Base-by-base conservation (phyloP, 2,329 filamentous ascomycete genomes). In the Fusarium redolens region DNA sequence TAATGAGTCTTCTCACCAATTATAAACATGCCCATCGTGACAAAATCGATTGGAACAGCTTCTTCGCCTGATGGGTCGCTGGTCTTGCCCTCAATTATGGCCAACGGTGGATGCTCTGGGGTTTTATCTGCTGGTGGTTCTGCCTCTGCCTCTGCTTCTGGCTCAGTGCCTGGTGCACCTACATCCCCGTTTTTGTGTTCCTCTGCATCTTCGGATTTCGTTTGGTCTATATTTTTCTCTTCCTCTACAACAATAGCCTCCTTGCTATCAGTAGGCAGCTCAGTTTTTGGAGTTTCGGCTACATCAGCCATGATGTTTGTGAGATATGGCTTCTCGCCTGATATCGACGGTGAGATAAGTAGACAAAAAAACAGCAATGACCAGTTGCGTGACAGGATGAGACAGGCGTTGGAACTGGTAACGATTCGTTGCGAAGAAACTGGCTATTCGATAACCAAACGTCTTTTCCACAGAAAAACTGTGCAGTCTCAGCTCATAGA, bases 1-100 rank as follows among this genome's bases (percentile, higher is more conserved):
- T 47, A 8, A 48, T 37, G 52, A 51, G 45, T 48, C 17, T 54
- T 55, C 86, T 81, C 82, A 92, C 90, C 91, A 69, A 93, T 90
- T 56, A 93, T 93, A 77, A 93, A 91, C 91, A 93, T 93, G 77
- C 91, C 92, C 77, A 93, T 78, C 0, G 91, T 92, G 67, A 91
- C 89, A 80, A 93, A 92, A 72, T 93, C 91, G 58, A 92, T 71
- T 8, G 55, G 38, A 30, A 52, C 45, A 58, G 54, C 51, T 31
- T 61, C 55, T 17, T 68, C 55, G 41, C 18, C 40, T 61, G 62
- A n/a, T 25, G 51, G 22, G 17, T 47, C 28, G 40, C 28, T 40
- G 22, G 17, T 25, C 35, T 48, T 56, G 38, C 31, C 44, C 18
- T 64, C 41, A 63, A 40, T 35, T 54, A 50, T 41, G 40, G 41